phyloP scores from a whole-genome alignment of 1,284 basidiomycete genomes.

The Peniophora sp. region DNA sequence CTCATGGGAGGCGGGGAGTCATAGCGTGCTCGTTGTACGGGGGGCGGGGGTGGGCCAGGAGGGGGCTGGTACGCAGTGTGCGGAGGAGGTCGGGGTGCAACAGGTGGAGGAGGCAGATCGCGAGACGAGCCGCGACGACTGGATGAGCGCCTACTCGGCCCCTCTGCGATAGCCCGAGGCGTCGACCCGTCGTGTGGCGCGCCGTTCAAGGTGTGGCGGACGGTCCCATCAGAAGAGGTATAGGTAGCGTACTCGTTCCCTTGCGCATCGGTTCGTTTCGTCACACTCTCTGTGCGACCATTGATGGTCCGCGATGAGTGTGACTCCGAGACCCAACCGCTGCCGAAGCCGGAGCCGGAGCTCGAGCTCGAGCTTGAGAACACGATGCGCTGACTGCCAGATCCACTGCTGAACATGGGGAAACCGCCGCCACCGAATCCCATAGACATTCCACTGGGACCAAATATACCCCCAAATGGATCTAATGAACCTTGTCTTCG shows the following conservation, averaged over 20 bases:
- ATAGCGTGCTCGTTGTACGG: too few relatives aligned
- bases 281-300: slow-evolving; percentile 55
- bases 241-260: slow-evolving; percentile 66
- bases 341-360: slow-evolving; percentile 6
- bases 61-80: too few relatives aligned
- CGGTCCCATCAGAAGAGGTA: slow-evolving; percentile 55
- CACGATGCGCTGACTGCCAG: slow-evolving; percentile 15
- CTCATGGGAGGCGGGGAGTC: too few relatives aligned
- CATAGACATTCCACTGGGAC: slow-evolving; percentile 5
- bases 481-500: slow-evolving; percentile 13
- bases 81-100: too few relatives aligned
- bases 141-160: too few relatives aligned
- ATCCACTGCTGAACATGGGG: slow-evolving; percentile 5
- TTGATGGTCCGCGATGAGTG: slow-evolving; percentile 48
- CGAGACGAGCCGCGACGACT: too few relatives aligned
- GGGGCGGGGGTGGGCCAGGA: too few relatives aligned
- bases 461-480: slow-evolving; percentile 10
- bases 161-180: too few relatives aligned
- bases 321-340: slow-evolving; percentile 45
- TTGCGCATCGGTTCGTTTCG: slow-evolving; percentile 52
- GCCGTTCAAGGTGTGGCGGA: slow-evolving; percentile 61
- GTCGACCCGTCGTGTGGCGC: slow-evolving; percentile 16
- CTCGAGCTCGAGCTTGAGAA: slow-evolving; percentile 12
- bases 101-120: too few relatives aligned
- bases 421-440: slow-evolving; percentile 4